These are phyloP conservation scores for Euphorbia schlechtendalii DNA, from an alignment of 441 rosid species.

Conservation along the genomic window DNA sequence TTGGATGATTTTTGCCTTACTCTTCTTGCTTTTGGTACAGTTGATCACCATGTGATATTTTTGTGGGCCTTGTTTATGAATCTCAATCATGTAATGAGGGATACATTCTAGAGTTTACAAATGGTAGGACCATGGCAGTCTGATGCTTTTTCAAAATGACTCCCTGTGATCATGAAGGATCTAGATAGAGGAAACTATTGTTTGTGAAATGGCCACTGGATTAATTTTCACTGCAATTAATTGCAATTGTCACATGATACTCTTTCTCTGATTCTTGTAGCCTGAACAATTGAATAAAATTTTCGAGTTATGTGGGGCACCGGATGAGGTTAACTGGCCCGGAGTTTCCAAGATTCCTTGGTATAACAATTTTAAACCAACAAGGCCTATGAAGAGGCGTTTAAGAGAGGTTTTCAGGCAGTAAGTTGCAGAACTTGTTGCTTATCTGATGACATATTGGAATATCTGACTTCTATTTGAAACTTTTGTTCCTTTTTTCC, in stretches of 20 bases:
- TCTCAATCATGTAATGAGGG: neutral
- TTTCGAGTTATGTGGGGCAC: conserved; percentile 90
- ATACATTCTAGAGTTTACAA: neutral
- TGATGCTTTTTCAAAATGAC: neutral
- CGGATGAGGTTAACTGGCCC: conserved; percentile 91
- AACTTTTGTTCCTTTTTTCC: neutral
- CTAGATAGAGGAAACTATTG: neutral
- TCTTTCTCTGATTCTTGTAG: conserved; percentile 32
- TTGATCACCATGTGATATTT: neutral
- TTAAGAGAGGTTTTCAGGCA: conserved; percentile 77
- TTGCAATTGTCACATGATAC: neutral
- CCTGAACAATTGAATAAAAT: conserved; percentile 89
- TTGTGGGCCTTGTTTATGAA: neutral
- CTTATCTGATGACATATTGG: neutral
- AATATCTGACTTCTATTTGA: neutral
- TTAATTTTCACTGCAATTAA: neutral
- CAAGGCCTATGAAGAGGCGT: conserved; percentile 77
- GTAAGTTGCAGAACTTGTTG: conserved; percentile 40
- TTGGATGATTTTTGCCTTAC: neutral
- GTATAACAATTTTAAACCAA: conserved; percentile 82
- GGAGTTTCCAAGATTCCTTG: conserved; percentile 89
- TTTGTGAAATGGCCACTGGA: neutral
- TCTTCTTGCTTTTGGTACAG: neutral
- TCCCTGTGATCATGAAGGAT: neutral
- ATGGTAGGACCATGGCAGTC: neutral